phyloP scores from a whole-genome alignment of 1,284 basidiomycete genomes.

The Austroboletus niveus region DNA sequence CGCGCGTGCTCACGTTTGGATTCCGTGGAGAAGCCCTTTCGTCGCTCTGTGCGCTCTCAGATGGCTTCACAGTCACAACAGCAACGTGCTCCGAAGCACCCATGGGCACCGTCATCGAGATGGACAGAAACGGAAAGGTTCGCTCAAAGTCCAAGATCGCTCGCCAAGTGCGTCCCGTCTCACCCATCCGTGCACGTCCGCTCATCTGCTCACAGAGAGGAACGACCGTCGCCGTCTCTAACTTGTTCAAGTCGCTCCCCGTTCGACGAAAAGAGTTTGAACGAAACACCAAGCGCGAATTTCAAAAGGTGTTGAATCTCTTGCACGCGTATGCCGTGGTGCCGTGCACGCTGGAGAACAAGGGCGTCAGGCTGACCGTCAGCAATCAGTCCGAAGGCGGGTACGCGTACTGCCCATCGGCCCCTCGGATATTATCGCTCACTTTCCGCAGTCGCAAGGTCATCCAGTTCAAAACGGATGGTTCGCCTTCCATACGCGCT shows the following conservation, averaged over 20 bases:
- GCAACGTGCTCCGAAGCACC: slow-evolving; percentile 70
- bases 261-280: slow-evolving; percentile 93
- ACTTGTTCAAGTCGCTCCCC: slow-evolving; percentile 81
- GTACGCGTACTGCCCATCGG: slow-evolving; percentile 41
- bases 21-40: slow-evolving; percentile 96
- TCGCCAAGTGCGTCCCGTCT: slow-evolving; percentile 56
- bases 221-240: slow-evolving; percentile 77
- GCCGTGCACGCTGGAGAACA: slow-evolving; percentile 54
- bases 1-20: slow-evolving; percentile 82
- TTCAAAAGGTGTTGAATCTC: slow-evolving; percentile 79
- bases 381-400: slow-evolving; percentile 73
- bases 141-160: slow-evolving; percentile 59
- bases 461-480: slow-evolving; percentile 74
- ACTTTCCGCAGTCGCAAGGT: slow-evolving; percentile 57
- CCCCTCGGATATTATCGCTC: neutral
- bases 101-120: slow-evolving; percentile 74
- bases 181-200: neutral
- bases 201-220: slow-evolving; percentile 57
- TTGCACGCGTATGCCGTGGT: slow-evolving; percentile 91
- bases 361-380: slow-evolving; percentile 77
- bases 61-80: slow-evolving; percentile 70
- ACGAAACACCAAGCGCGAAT: slow-evolving; percentile 88
- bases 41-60: slow-evolving; percentile 85
- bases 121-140: slow-evolving; percentile 65
- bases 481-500: slow-evolving; percentile 56